phyloP scores from a whole-genome alignment of 257 asterid species.

The Buddleja alternifolia region DNA sequence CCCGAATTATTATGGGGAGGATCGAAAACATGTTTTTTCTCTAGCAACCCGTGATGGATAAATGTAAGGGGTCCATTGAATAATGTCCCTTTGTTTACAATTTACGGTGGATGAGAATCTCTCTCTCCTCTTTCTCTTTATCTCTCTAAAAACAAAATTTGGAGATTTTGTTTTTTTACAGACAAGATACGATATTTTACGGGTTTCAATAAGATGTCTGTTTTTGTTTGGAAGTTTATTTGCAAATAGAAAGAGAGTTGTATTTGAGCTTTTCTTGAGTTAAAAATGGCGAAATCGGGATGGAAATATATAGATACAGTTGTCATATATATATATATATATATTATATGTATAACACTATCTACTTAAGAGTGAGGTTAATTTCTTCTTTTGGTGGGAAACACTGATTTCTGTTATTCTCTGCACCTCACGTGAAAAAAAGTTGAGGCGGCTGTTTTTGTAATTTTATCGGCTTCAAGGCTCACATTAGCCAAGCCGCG shows the following conservation, averaged over 20 bases:
- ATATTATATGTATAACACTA: neutral
- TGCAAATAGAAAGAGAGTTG: conserved; percentile 20
- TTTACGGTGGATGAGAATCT: conserved; percentile 36
- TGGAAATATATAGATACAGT: conserved; percentile 19
- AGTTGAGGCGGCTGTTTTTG: conserved; percentile 21
- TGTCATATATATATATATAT: conserved; percentile 15
- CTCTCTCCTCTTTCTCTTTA: neutral
- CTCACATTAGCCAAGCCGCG: conserved; percentile 24
- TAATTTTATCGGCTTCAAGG: conserved; percentile 25
- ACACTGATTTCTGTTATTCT: too few relatives aligned
- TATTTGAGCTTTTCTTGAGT: conserved; percentile 18
- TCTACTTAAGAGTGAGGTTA: too few relatives aligned
- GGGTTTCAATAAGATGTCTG: conserved; percentile 20
- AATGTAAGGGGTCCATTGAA: conserved; percentile 39
- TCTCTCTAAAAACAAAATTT: neutral
- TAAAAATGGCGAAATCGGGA: neutral
- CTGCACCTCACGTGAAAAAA: conserved; percentile 30
- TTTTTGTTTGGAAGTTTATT: conserved; percentile 17
- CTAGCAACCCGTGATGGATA: conserved; percentile 75
- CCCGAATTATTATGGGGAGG: conserved; percentile 17
- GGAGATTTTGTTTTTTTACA: conserved; percentile 14
- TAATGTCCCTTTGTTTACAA: conserved; percentile 27
- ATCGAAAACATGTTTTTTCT: conserved; percentile 46
- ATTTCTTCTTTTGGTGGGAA: too few relatives aligned
- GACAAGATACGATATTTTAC: neutral